Evolutionary conservation across 768 basidiomycete species (phyloP).

Genomic region (Podaxis sp.): DNA sequence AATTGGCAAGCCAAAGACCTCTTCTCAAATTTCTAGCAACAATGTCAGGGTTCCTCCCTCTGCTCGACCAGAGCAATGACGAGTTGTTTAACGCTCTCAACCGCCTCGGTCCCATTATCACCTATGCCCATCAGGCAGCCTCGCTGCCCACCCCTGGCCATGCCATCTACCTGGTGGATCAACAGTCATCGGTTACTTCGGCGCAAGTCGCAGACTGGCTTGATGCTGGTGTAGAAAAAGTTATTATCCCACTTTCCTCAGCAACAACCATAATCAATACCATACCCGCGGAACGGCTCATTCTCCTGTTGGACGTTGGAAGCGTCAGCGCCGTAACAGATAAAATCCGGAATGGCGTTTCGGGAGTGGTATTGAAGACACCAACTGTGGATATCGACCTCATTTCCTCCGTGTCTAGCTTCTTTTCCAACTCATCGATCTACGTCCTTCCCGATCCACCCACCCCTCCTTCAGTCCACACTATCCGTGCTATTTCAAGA

Average conservation of each 20-base stretch:
- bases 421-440: conserved; percentile 64
- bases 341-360: conserved; percentile 68
- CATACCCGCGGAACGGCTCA: conserved; percentile 69
- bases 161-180: conserved; percentile 55
- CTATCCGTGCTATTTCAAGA: conserved; percentile 58
- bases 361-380: conserved; percentile 80
- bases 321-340: conserved; percentile 77
- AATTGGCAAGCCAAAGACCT: conserved; percentile 1
- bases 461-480: conserved; percentile 54
- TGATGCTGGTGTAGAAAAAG: conserved; percentile 77
- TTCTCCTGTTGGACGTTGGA: conserved; percentile 74
- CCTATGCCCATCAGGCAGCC: conserved; percentile 37
- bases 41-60: conserved; percentile 59
- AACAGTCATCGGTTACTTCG: conserved; percentile 43
- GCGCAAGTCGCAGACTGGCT: conserved; percentile 65
- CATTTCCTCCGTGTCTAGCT: conserved; percentile 73
- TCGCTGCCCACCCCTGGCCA: conserved; percentile 31
- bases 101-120: conserved; percentile 77
- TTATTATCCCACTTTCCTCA: conserved; percentile 69
- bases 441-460: conserved; percentile 55
- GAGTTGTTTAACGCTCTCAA: conserved; percentile 59
- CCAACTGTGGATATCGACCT: conserved; percentile 71
- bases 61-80: conserved; percentile 51
- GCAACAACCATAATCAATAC: conserved; percentile 66
- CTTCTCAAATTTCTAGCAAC: conserved; percentile 7